Conservation (phyloP, 2,329 filamentous ascomycete genomes). For the Hysterium pulicare region DNA sequence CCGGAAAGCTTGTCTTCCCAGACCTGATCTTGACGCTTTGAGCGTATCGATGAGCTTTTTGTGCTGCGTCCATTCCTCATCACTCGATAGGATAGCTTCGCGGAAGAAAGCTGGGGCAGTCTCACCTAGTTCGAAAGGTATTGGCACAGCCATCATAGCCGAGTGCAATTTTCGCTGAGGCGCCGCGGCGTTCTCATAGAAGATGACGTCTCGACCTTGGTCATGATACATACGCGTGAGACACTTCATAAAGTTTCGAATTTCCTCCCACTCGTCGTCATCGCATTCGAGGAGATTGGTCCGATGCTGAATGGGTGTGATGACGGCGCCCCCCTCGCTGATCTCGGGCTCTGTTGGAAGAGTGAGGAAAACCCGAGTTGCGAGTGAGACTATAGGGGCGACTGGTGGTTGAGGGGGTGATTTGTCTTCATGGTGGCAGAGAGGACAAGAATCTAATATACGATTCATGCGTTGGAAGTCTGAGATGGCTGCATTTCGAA, state of each 20-base stretch:
- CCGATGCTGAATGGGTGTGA: constrained; percentile 83
- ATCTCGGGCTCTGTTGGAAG: constrained; percentile 87
- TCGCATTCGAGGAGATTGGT: constrained; percentile 94
- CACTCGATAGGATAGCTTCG: constrained; percentile 83
- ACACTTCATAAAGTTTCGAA: constrained; percentile 98
- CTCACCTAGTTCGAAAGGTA: constrained; percentile 87
- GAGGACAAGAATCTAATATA: constrained; percentile 80
- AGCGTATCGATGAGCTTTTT: constrained; percentile 89
- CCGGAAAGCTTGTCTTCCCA: constrained; percentile 80
- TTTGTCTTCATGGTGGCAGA: constrained; percentile 89
- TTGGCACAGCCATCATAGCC: constrained; percentile 77
- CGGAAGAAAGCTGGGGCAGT: constrained; percentile 92
- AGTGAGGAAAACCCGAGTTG: constrained; percentile 81
- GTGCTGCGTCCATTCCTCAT: constrained; percentile 95
- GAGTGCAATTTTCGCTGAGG: constrained; percentile 79
- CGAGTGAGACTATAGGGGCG: constrained; percentile 82
- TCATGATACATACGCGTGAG: constrained; percentile 92
- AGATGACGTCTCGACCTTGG: constrained; percentile 86
- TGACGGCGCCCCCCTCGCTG: constrained; percentile 76
- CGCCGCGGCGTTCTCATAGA: constrained; percentile 93
- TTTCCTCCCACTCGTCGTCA: constrained; percentile 98
- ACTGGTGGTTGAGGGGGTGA: constrained; percentile 63
- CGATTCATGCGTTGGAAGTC: constrained; percentile 89
- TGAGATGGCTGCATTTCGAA: constrained; percentile 80
- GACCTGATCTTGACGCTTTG: constrained; percentile 59